Conservation (phyloP, 176 grass and related monocot species). For the Dactylis glomerata region DNA sequence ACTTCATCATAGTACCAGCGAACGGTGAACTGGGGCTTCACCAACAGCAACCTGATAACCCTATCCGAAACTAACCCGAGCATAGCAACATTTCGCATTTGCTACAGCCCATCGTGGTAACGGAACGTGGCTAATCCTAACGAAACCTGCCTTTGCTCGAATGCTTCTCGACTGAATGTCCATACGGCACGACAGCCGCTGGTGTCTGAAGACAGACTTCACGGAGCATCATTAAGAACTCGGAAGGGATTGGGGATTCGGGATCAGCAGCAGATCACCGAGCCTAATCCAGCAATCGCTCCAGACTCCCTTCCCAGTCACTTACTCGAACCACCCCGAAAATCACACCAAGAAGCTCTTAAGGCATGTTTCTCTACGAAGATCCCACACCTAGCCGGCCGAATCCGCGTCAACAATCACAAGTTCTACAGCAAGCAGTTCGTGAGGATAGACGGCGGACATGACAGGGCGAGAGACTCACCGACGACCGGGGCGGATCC, state of each 20-base stretch:
- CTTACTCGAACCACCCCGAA: background rate
- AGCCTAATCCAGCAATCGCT: background rate
- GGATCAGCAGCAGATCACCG: background rate
- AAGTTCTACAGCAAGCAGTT: background rate
- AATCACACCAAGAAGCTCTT: background rate
- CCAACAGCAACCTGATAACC: background rate
- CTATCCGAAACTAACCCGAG: background rate
- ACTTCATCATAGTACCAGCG: background rate
- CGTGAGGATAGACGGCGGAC: background rate
- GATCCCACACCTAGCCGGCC: background rate
- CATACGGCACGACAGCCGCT: background rate
- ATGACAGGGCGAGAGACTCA: conserved; percentile 14
- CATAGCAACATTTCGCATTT: background rate
- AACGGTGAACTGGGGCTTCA: background rate
- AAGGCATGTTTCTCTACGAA: background rate
- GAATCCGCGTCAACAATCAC: background rate
- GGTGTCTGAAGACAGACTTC: background rate
- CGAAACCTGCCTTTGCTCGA: background rate
- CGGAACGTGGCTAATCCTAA: background rate
- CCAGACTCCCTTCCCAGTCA: background rate
- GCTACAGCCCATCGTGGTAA: background rate
- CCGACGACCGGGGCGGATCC: conserved; percentile 43
- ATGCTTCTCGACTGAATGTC: background rate
- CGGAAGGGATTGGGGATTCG: background rate
- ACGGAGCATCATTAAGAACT: background rate